Evolutionary conservation across 2,329 filamentous ascomycete species (phyloP), one percentile per base, ranked within the genome.

Genomic region (Colletotrichum somersetense): DNA sequence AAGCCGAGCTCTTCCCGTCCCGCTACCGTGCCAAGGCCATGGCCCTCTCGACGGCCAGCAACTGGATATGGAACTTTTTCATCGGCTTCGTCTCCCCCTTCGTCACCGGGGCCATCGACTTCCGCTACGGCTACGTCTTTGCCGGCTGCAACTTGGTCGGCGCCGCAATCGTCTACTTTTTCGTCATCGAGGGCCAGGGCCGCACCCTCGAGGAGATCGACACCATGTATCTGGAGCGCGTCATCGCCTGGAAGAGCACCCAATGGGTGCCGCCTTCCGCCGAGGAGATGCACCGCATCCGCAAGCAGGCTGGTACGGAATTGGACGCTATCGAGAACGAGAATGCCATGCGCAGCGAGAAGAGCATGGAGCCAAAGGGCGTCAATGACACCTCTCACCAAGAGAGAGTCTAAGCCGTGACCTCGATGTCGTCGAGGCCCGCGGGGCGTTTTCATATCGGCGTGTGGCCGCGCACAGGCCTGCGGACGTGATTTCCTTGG

Each of bases 31-130:
- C 89, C 3, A 86, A 87, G 77, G 87, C 85, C 40, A 91, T 91
- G 85, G 89, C 88, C 2, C 78, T 91, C 2, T 85, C 88, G 0
- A 91, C 89, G 0, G 86, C 88, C 0, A 87, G 85, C 75, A 92
- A 92, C 80, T 92, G 90, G 90, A 83, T 86, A 42, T 93, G 91
- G 90, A 93, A 94, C 80, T 95, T 95, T 81, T 85, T 93, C 74
- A 87, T 91, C 72, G 89, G 89, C 0, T 95, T 95, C 84, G 94
- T 94, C 84, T 94, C 93, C 0, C 91, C 93, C 0, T 95, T 94
- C 81, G 95, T 95, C 78, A 92, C 91, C 0, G 83, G 85, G 0
- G 88, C 88, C 4, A 95, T 95, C 66, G 88, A 92, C 75, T 95
- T 92, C 80, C 86, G 86, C 1, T 93, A 93, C 76, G 93, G 93